These are phyloP conservation scores for Pholiota molesta DNA, from an alignment of 768 basidiomycete species.

Conservation along the genomic window DNA sequence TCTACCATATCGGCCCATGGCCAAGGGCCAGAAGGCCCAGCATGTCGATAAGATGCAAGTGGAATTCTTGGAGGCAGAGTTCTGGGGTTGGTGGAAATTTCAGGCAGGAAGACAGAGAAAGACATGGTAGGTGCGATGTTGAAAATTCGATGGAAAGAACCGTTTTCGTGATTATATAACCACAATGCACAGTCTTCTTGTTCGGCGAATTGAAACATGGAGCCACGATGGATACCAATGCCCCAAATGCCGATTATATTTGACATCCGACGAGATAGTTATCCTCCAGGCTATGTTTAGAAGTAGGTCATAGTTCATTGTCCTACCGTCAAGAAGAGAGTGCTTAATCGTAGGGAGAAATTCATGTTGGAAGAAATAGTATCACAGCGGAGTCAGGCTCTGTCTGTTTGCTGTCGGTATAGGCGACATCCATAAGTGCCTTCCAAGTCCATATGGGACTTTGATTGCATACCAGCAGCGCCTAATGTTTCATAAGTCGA, in stretches of 20 bases:
- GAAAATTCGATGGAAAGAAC: not conserved
- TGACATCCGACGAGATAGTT: not conserved
- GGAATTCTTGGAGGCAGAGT: slow-evolving; percentile 28
- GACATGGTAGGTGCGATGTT: slow-evolving; percentile 8
- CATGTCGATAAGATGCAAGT: slow-evolving; percentile 39
- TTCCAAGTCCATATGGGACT: too few species aligned
- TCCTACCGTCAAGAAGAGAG: not conserved
- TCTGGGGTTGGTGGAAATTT: not conserved
- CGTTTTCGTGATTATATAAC: not conserved
- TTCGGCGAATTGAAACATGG: not conserved
- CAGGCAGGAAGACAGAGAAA: slow-evolving; percentile 14
- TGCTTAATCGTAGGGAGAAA: not conserved
- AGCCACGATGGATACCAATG: not conserved
- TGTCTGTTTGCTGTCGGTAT: too few species aligned
- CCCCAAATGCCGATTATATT: not conserved
- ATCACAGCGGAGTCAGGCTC: not conserved
- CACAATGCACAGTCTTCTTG: not conserved
- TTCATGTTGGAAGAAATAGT: not conserved
- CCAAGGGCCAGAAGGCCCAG: slow-evolving; percentile 44
- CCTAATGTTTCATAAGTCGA: not conserved
- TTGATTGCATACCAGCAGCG: too few species aligned
- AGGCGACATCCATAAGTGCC: too few species aligned
- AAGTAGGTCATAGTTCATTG: not conserved
- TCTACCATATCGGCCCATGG: slow-evolving; percentile 46
- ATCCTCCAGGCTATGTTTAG: not conserved